Evolutionary conservation across 352 stramenopile genomes (phyloP), one percentile per base, ranked within the genome.

Genomic region (Globisporangium cystogenes): DNA sequence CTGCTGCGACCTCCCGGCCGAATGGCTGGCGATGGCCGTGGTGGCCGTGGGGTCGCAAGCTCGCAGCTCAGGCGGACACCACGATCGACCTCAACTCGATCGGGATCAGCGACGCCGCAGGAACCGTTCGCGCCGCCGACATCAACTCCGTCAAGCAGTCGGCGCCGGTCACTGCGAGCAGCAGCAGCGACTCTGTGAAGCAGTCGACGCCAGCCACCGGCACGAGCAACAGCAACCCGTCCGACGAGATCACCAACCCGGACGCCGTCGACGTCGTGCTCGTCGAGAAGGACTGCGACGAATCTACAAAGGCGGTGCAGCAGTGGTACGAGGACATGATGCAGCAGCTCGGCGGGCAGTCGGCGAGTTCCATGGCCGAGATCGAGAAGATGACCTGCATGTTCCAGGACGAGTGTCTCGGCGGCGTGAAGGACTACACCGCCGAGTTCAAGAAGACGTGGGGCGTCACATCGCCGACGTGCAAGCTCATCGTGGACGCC

Each of bases 361-460:
- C 58, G n/a, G 35, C 62, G 26, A 57, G 72, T 14, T 58, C 55
- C 35, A 73, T 68, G 35, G 69, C 59, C 5, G 72, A 86, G 46
- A 59, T 86, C 23, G 74, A 86, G 55, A 65, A 65, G 47, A 78
- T 83, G 61, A 29, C 64, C 46, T 80, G 74, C 35, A 66, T 82
- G 67, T 76, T 74, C 42, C 60, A 83, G 44, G 58, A 79, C 26
- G 59, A 79, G 33, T 86, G 74, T 48, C 60, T 83, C 1, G 72
- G 72, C 15, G 72, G 72, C 16, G 63, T 65, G 0, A 45, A 52
- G 1, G 70, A 82, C 36, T 86, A 82, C 55, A 56, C 60, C 1
- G 48, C 50, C 1, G 60, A 65, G 43, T 82, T 83, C 56, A 82
- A 82, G 54, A 55, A 51, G 0, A 68, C 62, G 14, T 83, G 70